phyloP scores from a whole-genome alignment of 306 rosid genomes.

The Dicorynia guianensis region DNA sequence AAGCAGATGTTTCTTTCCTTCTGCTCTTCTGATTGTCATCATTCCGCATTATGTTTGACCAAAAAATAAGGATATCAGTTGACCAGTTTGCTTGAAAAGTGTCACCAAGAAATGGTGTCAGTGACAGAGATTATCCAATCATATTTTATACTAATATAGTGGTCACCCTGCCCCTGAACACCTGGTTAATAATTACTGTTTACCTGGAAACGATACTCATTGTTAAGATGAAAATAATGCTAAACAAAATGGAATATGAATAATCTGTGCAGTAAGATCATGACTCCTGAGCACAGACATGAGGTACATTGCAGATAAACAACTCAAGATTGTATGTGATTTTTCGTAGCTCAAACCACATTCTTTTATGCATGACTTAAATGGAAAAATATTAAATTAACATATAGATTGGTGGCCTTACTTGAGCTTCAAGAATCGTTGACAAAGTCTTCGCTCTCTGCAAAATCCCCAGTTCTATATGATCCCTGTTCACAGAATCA shows the following conservation, averaged over 20 bases:
- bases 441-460: slow-evolving; percentile 66
- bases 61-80: not conserved
- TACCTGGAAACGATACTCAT: no score
- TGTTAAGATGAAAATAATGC: not conserved
- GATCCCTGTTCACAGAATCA: slow-evolving; percentile 66
- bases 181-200: not conserved
- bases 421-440: slow-evolving; percentile 78
- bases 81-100: not conserved
- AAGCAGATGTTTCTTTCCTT: not conserved
- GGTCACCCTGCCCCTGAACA: not conserved
- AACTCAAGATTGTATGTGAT: no score
- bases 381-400: slow-evolving; percentile 21
- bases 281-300: not conserved
- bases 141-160: not conserved
- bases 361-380: slow-evolving; percentile 29
- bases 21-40: not conserved
- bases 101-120: not conserved
- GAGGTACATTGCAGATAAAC: not conserved
- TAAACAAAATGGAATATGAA: not conserved
- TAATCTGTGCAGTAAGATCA: not conserved
- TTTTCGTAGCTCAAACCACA: not conserved
- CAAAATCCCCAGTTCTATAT: slow-evolving; percentile 63
- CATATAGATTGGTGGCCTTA: slow-evolving; percentile 45
- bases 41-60: not conserved
- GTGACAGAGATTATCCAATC: not conserved